phyloP scores from a whole-genome alignment of 1,284 basidiomycete species.

The Cutaneotrichosporon dermatis region DNA sequence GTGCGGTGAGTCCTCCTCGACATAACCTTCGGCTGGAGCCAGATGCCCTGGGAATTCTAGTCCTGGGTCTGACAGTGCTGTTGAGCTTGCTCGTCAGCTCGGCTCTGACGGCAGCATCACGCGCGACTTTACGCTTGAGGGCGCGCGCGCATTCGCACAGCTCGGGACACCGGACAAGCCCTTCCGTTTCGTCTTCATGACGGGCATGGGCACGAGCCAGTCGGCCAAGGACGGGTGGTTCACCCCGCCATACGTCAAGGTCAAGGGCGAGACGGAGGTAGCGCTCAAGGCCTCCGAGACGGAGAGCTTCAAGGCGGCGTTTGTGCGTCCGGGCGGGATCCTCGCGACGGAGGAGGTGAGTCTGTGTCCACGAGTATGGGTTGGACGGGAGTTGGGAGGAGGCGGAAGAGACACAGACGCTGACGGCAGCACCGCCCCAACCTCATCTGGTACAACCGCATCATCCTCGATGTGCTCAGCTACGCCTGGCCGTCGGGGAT shows the following conservation, averaged over 20 bases:
- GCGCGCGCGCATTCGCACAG: slow-evolving; percentile 19
- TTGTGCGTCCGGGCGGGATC: slow-evolving; percentile 29
- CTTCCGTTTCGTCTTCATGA: slow-evolving; percentile 32
- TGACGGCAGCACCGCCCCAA: slow-evolving; percentile 7
- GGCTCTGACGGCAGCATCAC: slow-evolving; percentile 23
- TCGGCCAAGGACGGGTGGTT: slow-evolving; percentile 8
- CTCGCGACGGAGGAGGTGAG: slow-evolving; percentile 25
- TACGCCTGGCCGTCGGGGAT: slow-evolving; percentile 11
- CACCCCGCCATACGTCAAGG: slow-evolving; percentile 17
- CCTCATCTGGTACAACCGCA: background rate
- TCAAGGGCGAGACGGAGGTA: slow-evolving; percentile 31
- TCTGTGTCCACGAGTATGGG: background rate
- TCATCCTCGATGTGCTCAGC: slow-evolving; percentile 2
- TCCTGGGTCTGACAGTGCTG: no score
- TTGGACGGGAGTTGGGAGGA: no score
- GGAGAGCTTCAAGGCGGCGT: slow-evolving; percentile 18
- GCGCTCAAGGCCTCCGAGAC: slow-evolving; percentile 10
- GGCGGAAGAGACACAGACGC: no score
- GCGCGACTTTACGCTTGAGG: slow-evolving; percentile 26
- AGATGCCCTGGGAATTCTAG: no score
- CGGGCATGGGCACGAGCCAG: slow-evolving; percentile 28
- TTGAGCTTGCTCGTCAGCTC: no score
- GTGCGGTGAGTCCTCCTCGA: slow-evolving; percentile 12
- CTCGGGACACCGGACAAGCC: slow-evolving; percentile 23
- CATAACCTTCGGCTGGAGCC: no score